Percentiles rank a stretch among this genome's conserved stretches.
phyloP scores from a whole-genome alignment of 257 asterid species.

The Osmanthus fragrans region DNA sequence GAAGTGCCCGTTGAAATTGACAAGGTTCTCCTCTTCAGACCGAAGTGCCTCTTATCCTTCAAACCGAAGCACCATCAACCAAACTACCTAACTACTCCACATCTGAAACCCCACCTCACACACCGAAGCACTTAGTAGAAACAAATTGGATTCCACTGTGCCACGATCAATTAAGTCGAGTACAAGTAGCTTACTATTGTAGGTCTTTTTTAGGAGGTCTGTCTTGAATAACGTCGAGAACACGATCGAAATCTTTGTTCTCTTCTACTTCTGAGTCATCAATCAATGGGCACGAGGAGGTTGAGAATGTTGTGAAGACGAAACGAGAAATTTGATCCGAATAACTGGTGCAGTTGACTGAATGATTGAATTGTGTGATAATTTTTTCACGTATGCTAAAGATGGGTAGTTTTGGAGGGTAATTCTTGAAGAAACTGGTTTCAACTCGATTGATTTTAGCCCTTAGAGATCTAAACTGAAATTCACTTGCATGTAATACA shows the following conservation, averaged over 20 bases:
- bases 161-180: slow-evolving; percentile 61
- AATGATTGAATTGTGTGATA: not conserved
- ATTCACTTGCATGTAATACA: not conserved
- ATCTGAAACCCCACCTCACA: no score
- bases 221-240: slow-evolving; percentile 27
- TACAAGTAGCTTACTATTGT: slow-evolving; percentile 52
- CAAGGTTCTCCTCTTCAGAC: no score
- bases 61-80: no score
- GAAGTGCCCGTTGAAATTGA: no score
- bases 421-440: not conserved
- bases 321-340: slow-evolving; percentile 13
- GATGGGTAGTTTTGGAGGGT: slow-evolving; percentile 4
- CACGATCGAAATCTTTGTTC: not conserved
- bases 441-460: not conserved
- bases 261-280: slow-evolving; percentile 12
- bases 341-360: slow-evolving; percentile 1
- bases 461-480: not conserved
- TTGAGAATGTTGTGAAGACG: slow-evolving; percentile 16
- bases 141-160: slow-evolving; percentile 25
- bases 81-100: no score
- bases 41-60: no score
- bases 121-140: no score
- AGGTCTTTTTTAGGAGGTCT: slow-evolving; percentile 48
- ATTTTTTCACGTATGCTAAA: slow-evolving; percentile 22
- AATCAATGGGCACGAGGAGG: not conserved